Percentiles rank a stretch among this genome's conserved stretches.
phyloP scores from a whole-genome alignment of 179 eudicot species.

The Spinacia oleracea region DNA sequence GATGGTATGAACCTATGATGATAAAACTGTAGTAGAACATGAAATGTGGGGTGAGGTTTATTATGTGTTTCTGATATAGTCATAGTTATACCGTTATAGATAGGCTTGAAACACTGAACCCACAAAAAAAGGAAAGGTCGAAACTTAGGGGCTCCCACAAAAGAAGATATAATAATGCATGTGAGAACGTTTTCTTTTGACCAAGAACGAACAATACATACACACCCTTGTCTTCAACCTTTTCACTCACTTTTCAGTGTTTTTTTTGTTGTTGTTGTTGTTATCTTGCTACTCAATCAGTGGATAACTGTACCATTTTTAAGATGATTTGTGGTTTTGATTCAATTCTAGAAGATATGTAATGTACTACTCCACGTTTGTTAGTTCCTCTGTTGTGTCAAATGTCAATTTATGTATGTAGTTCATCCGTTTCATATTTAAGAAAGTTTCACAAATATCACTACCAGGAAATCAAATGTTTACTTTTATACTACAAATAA shows the following conservation, averaged over 20 bases:
- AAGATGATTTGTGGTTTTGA: background rate
- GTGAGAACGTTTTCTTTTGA: background rate
- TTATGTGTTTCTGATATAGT: background rate
- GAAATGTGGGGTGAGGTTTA: background rate
- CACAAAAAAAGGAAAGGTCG: background rate
- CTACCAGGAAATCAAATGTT: too few species aligned
- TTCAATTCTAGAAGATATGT: background rate
- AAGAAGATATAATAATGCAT: background rate
- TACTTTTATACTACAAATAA: too few species aligned
- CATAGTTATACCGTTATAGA: background rate
- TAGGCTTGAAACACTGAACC: background rate
- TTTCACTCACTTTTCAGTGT: background rate
- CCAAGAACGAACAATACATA: background rate
- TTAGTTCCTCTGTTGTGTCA: background rate
- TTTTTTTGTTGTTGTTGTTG: background rate
- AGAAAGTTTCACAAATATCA: too few species aligned
- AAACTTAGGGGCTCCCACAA: slow-evolving; percentile 28
- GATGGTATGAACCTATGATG: background rate
- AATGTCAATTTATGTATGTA: background rate
- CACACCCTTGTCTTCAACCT: background rate
- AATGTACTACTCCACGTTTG: background rate
- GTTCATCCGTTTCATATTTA: too few species aligned
- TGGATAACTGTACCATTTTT: background rate
- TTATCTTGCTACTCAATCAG: background rate
- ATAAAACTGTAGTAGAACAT: background rate